These are phyloP conservation scores for Venturia asperata DNA, from an alignment of 2,329 filamentous ascomycete genomes.

Conservation along the genomic window DNA sequence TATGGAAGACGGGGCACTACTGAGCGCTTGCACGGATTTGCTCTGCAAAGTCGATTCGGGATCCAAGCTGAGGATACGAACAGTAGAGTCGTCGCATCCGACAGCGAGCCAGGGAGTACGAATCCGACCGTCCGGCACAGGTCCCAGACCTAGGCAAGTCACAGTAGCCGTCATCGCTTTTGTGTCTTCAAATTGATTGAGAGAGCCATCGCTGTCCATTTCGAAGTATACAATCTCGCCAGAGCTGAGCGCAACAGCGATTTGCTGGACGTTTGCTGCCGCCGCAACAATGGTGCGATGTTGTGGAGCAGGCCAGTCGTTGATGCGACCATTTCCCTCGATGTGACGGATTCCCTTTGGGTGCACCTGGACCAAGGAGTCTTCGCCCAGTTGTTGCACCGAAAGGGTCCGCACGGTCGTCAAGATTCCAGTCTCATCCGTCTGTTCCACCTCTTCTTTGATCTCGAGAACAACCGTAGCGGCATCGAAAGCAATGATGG, in stretches of 20 bases:
- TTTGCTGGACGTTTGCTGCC: conserved; percentile 85
- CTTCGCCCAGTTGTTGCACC: conserved; percentile 88
- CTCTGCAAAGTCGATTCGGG: conserved; percentile 86
- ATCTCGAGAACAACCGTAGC: conserved; percentile 89
- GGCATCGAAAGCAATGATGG: conserved; percentile 87
- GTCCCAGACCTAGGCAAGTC: conserved; percentile 86
- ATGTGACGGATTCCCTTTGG: conserved; percentile 95
- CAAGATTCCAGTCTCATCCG: conserved; percentile 87
- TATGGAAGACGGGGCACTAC: conserved; percentile 79
- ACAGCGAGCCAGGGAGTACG: conserved; percentile 92
- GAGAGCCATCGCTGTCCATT: conserved; percentile 82
- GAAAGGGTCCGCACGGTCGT: conserved; percentile 83
- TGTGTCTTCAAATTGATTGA: conserved; percentile 89
- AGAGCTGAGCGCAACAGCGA: conserved; percentile 87
- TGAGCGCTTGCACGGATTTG: conserved; percentile 89
- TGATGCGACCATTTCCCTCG: conserved; percentile 64
- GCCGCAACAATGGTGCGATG: conserved; percentile 94
- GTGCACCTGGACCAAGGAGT: conserved; percentile 88
- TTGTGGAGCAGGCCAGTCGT: conserved; percentile 89
- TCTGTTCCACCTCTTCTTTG: conserved; percentile 92
- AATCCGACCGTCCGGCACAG: conserved; percentile 81
- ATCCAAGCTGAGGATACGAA: conserved; percentile 83
- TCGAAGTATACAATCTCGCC: conserved; percentile 98
- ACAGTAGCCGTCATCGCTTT: conserved; percentile 94
- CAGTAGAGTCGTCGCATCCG: conserved; percentile 92